Percentiles rank a stretch among this genome's conserved stretches.
These are phyloP conservation scores for Rhododendron mucronatum DNA, from an alignment of 148 eudicot genomes.

Conservation along the genomic window DNA sequence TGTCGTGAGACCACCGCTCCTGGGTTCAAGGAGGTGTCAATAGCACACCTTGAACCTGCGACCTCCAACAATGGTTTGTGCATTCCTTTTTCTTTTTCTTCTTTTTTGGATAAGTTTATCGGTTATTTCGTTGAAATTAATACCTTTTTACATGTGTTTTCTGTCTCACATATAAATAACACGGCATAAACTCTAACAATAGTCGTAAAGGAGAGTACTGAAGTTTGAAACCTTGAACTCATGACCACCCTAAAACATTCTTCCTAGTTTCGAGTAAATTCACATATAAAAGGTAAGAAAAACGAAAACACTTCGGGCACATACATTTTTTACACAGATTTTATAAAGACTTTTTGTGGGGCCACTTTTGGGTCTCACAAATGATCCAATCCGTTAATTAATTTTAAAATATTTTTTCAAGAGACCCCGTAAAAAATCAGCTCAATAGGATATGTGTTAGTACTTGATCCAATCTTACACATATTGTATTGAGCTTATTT, in stretches of 20 bases:
- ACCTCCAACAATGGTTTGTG: background rate
- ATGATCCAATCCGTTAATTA: no score
- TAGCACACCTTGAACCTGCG: background rate
- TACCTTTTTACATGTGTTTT: background rate
- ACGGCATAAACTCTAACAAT: background rate
- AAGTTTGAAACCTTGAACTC: background rate
- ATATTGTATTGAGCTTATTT: no score
- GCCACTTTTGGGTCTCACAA: no score
- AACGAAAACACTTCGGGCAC: no score
- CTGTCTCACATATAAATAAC: background rate
- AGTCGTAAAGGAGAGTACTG: background rate
- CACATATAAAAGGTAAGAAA: background rate
- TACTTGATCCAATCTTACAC: no score
- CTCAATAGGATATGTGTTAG: no score
- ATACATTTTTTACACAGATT: no score
- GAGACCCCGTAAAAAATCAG: no score
- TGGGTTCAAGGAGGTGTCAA: no score
- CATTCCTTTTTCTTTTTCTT: background rate
- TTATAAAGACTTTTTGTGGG: no score
- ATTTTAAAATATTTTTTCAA: no score
- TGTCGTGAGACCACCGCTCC: no score
- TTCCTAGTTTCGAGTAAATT: background rate
- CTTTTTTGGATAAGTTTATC: background rate
- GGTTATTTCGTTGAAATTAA: background rate
- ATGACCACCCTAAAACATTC: background rate